phyloP scores from a whole-genome alignment of 164 flowering plant genomes.

The Nelumbo lutea region DNA sequence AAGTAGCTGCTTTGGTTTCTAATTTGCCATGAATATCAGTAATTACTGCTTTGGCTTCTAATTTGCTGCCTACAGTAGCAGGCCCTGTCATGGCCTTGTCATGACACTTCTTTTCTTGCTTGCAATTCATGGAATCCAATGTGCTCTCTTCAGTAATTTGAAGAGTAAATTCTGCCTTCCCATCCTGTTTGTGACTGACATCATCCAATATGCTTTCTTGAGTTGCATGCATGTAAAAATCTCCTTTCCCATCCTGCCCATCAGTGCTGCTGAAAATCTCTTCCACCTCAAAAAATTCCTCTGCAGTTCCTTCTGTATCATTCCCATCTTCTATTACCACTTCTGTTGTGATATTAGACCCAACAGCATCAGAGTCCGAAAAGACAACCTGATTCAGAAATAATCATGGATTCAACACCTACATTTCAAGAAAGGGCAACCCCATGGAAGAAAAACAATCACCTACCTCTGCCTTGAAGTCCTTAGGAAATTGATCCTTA shows the following conservation, averaged over 20 bases:
- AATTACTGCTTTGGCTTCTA: conserved; percentile 15
- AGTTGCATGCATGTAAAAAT: not conserved
- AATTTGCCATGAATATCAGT: conserved; percentile 15
- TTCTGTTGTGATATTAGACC: conserved; percentile 42
- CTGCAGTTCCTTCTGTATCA: conserved; percentile 54
- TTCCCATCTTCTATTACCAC: conserved; percentile 43
- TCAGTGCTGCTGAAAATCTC: conserved; percentile 81
- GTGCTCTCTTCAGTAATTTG: conserved; percentile 7
- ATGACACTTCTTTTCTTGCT: conserved; percentile 26
- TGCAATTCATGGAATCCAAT: conserved; percentile 19
- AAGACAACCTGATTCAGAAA: conserved; percentile 77
- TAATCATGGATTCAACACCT: conserved; percentile 38
- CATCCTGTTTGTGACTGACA: conserved; percentile 1
- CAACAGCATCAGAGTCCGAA: conserved; percentile 56
- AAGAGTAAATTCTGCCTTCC: conserved; percentile 11
- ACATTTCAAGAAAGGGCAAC: conserved; percentile 24
- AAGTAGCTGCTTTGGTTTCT: conserved; percentile 17
- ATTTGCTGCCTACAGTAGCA: conserved; percentile 25
- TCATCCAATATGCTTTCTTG: not conserved
- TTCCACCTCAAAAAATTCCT: conserved; percentile 94
- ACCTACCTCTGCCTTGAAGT: conserved; percentile 86
- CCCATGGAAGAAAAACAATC: conserved; percentile 11
- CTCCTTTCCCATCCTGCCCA: conserved; percentile 22
- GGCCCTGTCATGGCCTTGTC: not conserved
- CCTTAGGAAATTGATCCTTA: conserved; percentile 68